Percentiles rank a stretch among this genome's conserved stretches.
Conservation (phyloP, 768 basidiomycete species). For the Gautieria morchelliformis region DNA sequence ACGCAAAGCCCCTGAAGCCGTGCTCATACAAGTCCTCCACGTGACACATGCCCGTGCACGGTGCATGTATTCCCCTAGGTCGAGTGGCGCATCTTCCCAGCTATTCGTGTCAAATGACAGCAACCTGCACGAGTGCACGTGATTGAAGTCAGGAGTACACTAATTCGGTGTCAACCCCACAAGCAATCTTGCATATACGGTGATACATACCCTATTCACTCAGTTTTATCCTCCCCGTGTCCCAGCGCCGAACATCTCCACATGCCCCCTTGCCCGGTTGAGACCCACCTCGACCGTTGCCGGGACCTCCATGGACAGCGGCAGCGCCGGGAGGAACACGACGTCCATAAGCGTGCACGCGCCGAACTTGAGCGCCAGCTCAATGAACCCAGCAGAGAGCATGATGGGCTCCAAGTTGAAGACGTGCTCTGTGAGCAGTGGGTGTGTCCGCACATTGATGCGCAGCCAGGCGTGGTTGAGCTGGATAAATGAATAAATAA, state of each 20-base stretch:
- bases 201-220: not conserved
- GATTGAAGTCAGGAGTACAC: constrained; percentile 14
- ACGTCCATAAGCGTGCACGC: constrained; percentile 18
- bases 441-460: constrained; percentile 9
- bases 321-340: constrained; percentile 18
- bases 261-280: constrained; percentile 3
- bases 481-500: no score
- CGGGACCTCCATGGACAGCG: constrained; percentile 17
- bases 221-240: constrained; percentile 1
- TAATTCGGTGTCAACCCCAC: constrained; percentile 15
- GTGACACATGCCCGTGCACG: not conserved
- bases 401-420: constrained; percentile 12
- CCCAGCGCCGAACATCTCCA: constrained; percentile 1
- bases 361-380: constrained; percentile 27
- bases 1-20: constrained; percentile 20
- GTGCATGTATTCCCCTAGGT: constrained; percentile 4
- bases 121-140: constrained; percentile 13
- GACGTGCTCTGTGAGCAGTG: constrained; percentile 6
- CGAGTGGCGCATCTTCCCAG: constrained; percentile 9
- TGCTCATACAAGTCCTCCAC: constrained; percentile 19
- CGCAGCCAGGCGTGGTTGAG: constrained; percentile 13
- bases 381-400: constrained; percentile 14
- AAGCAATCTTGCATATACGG: not conserved
- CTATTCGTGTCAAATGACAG: constrained; percentile 19
- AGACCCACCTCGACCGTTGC: constrained; percentile 5